These are phyloP conservation scores for Gamsiella multidivaricata DNA, from an alignment of 192 early-diverging fungal genomes.

Conservation along the genomic window DNA sequence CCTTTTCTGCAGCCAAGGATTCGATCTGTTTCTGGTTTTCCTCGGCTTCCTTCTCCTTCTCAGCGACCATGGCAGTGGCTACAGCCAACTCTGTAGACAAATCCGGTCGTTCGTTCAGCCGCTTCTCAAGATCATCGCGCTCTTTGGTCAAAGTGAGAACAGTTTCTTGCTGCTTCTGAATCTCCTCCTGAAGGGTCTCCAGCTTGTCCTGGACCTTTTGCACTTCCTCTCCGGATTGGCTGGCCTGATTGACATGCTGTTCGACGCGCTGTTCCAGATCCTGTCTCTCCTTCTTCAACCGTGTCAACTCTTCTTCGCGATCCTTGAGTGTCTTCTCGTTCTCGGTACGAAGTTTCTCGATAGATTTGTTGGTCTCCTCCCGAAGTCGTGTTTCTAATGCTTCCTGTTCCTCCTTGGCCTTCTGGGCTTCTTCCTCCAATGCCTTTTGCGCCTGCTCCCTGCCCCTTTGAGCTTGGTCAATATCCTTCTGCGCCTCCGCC, in stretches of 20 bases:
- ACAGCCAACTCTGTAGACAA: slow-evolving; percentile 15
- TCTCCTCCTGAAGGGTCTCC: neutral
- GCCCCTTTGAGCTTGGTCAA: slow-evolving; percentile 7
- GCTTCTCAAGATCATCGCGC: slow-evolving; percentile 11
- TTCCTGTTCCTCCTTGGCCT: slow-evolving; percentile 13
- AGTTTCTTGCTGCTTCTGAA: slow-evolving; percentile 9
- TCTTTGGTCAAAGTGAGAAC: slow-evolving; percentile 22
- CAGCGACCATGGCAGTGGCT: neutral
- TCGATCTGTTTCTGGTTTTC: slow-evolving; percentile 16
- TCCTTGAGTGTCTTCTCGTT: slow-evolving; percentile 13
- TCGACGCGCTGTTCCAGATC: slow-evolving; percentile 18
- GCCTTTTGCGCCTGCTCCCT: slow-evolving; percentile 10
- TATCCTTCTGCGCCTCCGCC: slow-evolving; percentile 17
- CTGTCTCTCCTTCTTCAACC: slow-evolving; percentile 14
- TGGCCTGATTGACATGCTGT: neutral
- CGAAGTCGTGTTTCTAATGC: slow-evolving; percentile 2
- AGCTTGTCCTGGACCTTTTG: slow-evolving; percentile 7
- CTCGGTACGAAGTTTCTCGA: slow-evolving; percentile 5
- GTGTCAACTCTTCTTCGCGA: slow-evolving; percentile 22
- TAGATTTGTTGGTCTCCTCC: slow-evolving; percentile 1
- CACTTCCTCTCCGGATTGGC: neutral
- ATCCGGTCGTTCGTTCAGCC: slow-evolving; percentile 15
- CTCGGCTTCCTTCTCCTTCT: slow-evolving; percentile 22
- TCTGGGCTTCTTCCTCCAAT: slow-evolving; percentile 10
- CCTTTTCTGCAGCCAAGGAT: slow-evolving; percentile 4